Evolutionary conservation across 768 basidiomycete genomes (phyloP), one percentile per base, ranked within the genome.

Genomic region (Rhodotorula babjevae): DNA sequence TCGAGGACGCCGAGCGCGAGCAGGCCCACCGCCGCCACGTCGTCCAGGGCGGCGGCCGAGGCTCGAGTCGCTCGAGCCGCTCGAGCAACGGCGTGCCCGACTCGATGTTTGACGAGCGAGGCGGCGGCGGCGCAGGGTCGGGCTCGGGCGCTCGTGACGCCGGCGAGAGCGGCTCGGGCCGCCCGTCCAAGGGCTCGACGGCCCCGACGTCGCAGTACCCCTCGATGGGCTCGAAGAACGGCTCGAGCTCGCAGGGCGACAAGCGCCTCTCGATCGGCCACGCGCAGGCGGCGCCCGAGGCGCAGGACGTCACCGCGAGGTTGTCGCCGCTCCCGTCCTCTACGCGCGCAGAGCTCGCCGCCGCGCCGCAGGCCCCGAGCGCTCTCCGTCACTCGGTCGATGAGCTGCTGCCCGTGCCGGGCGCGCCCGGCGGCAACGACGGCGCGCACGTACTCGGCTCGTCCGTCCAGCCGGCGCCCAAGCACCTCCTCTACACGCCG

Each of bases 171-270:
- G 31, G 53, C 23, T 23, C 19, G 52, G 44, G 50, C 50, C 18
- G 18, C 29, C 27, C 44, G 42, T 56, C 61, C 9, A 49, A 50
- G 40, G 49, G 47, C 21, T 71, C 70, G 61, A 71, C 70, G 11
- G 70, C 65, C 16, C 65, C 70, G 55, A 71, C 70, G 4, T 67
- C 65, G 23, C 65, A 58, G 47, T 53, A 63, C 23, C 65, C 70
- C 10, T 63, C 63, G 27, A 42, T 12, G 6, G 53, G 53, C 9
- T 62, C 64, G 46, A 55, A 71, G 36, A 63, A 55, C 18, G 60
- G 60, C 27, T 52, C 31, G 14, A 71, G 61, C 29, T 71, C 70
- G 60, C 66, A 65, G 18, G 64, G 46, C 36, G 59, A 60, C 15
- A 46, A 29, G 16, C 50, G 50, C 36, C 40, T 50, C 12, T 31